Base-by-base conservation (phyloP, 805 yeast species). In the Metschnikowia anglica region DNA sequence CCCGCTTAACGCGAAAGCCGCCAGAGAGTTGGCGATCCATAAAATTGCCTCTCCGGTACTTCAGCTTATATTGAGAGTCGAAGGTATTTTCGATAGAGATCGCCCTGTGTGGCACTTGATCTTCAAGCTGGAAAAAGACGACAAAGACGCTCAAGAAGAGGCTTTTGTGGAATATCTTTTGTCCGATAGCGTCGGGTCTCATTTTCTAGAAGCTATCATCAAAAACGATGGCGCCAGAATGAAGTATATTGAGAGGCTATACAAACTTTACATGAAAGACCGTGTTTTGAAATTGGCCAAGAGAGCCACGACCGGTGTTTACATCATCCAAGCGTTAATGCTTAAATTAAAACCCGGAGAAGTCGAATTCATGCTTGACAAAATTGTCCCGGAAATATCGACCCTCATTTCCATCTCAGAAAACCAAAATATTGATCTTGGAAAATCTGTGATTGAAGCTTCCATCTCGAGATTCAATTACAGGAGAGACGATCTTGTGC, bases 141-240 rank as follows among this genome's bases (percentile, higher is more conserved):
- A 73, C 19, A 72, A 63, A 38, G 81, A 83, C 48, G 39, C 77
- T 1, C 74, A 78, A 44, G 93, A 86, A 54, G 90, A 78, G 49
- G 80, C 93, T 0, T 89, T 85, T 61, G 82, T 90, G 23, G 96
- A 89, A 59, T 85, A 85, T 55, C 70, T 90, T 41, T 66, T 91
- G 27, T 79, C 93, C 7, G 96, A 89, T 58, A 72, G 95, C 1
- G 88, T 90, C n/a, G 99, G 98, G 0, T 85, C 95, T 1, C 97
- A 89, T 64, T 91, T 93, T 68, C 70, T 91, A 20, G 88, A 93
- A 62, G 75, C 82, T 15, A 76, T 81, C 9, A 70, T 90, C 39
- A 78, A 75, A 36, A 77, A 76, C 45, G 81, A 83, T 48, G 75
- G 74, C 10, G 74, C 64, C 8, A 80, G 93, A 51, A 65, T 77